Evolutionary conservation across 768 basidiomycete species (phyloP), one percentile per base, ranked within the genome.

Genomic region (Paxillus involutus): DNA sequence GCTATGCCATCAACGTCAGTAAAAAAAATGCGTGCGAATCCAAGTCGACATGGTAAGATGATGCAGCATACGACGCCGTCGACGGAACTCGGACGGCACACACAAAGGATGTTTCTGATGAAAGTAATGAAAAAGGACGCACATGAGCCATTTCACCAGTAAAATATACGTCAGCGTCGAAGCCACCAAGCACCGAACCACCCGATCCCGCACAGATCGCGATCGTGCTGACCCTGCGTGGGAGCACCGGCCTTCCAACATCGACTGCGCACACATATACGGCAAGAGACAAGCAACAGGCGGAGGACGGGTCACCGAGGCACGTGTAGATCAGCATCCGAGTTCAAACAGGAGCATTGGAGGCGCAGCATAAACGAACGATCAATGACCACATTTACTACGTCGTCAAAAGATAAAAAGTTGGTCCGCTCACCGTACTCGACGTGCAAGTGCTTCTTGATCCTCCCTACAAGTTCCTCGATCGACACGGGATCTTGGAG

Each of bases 91-190:
- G 39, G n/a, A 24, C 9, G 37, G 33, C n/a, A 60, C 49, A 52
- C 24, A 35, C 37, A 47, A 50, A 55, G 36, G 37, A 42, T 19
- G 41, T 8, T 1, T 3, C 62, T 68, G 59, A 56, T 42, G 59
- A 63, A 59, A 51, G 56, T 57, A 58, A 52, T 29, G 35, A 10
- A 35, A 55, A 55, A 58, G 46, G 59, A 70, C 83, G 48, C 70
- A 93, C 91, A 71, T 96, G 94, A 17, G 80, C 69, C 89, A 95
- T 91, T 74, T 98, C 94, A 9, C 96, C 96, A 3, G 96, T 98
- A 63, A 94, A 78, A 69, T 90, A 93, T 24, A 94, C 81, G 69
- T 97, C 94, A 37, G 94, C 94, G 44, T 81, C 71, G 37, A 82
- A 77, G 46, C 83, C 86, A 17, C 77, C 70, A 45, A 98, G 80